These are phyloP conservation scores for Tubosaeta sp. DNA, from an alignment of 768 basidiomycete species.

Conservation along the genomic window DNA sequence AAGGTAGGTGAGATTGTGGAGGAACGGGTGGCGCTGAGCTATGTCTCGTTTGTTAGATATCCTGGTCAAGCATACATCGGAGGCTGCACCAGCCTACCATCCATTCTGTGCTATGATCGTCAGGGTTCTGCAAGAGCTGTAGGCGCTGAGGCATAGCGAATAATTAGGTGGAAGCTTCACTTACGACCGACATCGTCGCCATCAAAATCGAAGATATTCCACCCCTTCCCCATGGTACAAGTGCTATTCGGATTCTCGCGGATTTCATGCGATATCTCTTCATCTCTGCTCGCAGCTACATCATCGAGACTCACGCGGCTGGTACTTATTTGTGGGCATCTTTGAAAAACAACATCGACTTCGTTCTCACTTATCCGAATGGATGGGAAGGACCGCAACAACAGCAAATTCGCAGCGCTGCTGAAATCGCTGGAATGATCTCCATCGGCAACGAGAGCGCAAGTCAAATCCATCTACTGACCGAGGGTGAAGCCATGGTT, in stretches of 20 bases:
- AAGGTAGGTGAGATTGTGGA: constrained; percentile 13
- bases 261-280: constrained; percentile 30
- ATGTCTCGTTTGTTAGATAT: constrained; percentile 29
- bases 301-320: constrained; percentile 18
- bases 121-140: constrained; percentile 36
- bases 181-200: constrained; percentile 26
- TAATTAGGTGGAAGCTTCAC: constrained; percentile 33
- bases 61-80: constrained; percentile 42
- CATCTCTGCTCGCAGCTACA: constrained; percentile 17
- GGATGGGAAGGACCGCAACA: neutral
- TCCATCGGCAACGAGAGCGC: constrained; percentile 8
- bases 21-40: neutral
- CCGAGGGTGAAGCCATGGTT: constrained; percentile 25
- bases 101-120: constrained; percentile 42
- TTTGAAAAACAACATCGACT: constrained; percentile 16
- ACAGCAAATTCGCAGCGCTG: constrained; percentile 10
- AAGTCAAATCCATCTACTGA: constrained; percentile 23
- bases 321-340: constrained; percentile 21
- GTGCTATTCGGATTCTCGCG: constrained; percentile 18
- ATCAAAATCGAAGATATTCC: constrained; percentile 20
- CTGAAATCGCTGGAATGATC: constrained; percentile 22
- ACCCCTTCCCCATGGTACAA: constrained; percentile 19
- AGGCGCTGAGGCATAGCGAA: constrained; percentile 35
- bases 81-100: constrained; percentile 23
- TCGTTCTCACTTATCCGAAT: constrained; percentile 27